These are phyloP conservation scores for Syzygium malaccense DNA, from an alignment of 441 rosid genomes.

Conservation along the genomic window DNA sequence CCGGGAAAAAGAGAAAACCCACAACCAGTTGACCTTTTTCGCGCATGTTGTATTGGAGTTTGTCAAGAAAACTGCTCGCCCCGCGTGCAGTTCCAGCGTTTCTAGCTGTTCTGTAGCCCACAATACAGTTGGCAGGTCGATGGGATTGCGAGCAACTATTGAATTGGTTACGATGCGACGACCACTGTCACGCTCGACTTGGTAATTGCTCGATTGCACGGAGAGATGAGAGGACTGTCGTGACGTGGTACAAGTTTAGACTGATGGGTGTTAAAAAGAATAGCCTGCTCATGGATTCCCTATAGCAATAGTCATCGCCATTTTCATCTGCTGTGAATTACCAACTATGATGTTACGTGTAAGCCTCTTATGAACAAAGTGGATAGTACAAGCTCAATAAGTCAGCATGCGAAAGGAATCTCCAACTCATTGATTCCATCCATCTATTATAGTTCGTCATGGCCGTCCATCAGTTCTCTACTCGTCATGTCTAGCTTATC, in stretches of 20 bases:
- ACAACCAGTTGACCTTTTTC: not conserved
- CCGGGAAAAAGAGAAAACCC: not conserved
- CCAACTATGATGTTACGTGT: not conserved
- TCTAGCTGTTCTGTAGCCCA: not conserved
- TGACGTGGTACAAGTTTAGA: not conserved
- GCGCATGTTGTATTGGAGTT: not conserved
- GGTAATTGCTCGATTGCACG: not conserved
- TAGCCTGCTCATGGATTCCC: not conserved
- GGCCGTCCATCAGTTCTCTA: constrained; percentile 45
- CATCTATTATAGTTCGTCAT: constrained; percentile 55
- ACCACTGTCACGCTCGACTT: not conserved
- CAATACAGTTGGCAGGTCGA: not conserved
- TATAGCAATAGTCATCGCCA: not conserved
- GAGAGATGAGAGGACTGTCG: not conserved
- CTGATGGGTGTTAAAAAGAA: fast-evolving
- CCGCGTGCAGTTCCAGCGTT: not conserved
- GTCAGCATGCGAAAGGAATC: not conserved
- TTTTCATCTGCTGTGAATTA: not conserved
- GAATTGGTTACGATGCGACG: not conserved
- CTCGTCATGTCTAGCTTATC: constrained; percentile 60
- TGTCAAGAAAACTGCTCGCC: not conserved
- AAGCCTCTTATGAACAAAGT: not conserved
- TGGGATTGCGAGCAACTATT: too few species aligned
- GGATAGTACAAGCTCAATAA: not conserved
- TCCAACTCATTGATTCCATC: not conserved